A percentile compares a stretch with the other conserved stretches of the same genome.
Evolutionary conservation across 768 basidiomycete species (phyloP).

Genomic region (Crepidotus variabilis): DNA sequence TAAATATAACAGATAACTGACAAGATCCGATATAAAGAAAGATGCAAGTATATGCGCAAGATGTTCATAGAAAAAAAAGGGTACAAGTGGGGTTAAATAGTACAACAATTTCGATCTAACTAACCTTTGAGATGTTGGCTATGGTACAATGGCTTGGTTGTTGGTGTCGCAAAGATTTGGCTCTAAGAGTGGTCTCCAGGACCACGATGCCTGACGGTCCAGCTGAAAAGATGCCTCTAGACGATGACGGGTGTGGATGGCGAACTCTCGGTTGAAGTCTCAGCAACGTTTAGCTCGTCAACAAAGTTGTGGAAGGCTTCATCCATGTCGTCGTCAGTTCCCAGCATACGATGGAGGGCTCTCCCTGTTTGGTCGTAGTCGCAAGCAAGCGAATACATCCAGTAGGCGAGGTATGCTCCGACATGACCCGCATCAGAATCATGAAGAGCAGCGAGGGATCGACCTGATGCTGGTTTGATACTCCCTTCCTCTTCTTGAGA

Average conservation of each 20-base stretch:
- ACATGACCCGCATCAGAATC: slow-evolving; percentile 38
- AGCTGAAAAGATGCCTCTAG: too few relatives aligned
- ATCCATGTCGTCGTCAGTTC: slow-evolving; percentile 26
- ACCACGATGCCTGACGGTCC: background rate
- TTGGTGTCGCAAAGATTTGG: background rate
- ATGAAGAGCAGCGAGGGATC: slow-evolving; percentile 35
- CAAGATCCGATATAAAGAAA: background rate
- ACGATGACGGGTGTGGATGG: background rate
- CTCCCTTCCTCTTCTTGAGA: slow-evolving; percentile 15
- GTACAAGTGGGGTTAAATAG: background rate
- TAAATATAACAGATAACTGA: background rate
- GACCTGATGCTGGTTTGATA: slow-evolving; percentile 29
- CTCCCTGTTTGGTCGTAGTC: slow-evolving; percentile 39
- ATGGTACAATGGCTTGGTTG: background rate
- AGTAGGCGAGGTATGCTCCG: slow-evolving; percentile 37
- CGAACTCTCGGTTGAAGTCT: background rate
- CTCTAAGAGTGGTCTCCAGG: background rate
- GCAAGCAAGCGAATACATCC: slow-evolving; percentile 40
- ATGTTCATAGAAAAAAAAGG: background rate
- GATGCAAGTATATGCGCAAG: background rate
- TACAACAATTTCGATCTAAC: background rate
- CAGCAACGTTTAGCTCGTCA: slow-evolving; percentile 15
- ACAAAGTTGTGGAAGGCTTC: slow-evolving; percentile 26
- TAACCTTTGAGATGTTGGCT: background rate
- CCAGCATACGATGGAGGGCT: slow-evolving; percentile 31